Conservation (phyloP, 805 yeast genomes). For the Spathaspora boniae region DNA sequence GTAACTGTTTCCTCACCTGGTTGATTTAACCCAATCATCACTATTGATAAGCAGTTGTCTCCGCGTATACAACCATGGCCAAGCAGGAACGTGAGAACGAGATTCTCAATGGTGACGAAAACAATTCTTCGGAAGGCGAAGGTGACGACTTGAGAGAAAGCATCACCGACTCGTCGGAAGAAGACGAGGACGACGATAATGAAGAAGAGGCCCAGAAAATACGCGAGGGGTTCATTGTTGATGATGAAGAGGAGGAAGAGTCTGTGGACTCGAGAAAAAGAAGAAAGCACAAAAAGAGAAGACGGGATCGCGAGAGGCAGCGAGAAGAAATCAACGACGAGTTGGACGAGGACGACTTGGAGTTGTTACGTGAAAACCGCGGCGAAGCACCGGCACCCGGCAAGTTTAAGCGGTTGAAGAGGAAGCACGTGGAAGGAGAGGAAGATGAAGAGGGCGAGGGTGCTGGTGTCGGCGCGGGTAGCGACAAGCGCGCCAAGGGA, state of each 20-base stretch:
- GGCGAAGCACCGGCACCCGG: constrained; percentile 58
- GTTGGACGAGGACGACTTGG: constrained; percentile 93
- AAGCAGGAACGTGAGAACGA: constrained; percentile 35
- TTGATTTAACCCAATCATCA: too few relatives aligned
- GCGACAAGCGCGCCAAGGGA: constrained; percentile 24
- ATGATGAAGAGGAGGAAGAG: constrained; percentile 75
- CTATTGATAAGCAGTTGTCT: too few relatives aligned
- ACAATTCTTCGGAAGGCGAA: constrained; percentile 31
- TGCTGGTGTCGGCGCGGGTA: constrained; percentile 2
- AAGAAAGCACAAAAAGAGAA: constrained; percentile 31
- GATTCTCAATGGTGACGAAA: constrained; percentile 30
- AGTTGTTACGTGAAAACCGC: constrained; percentile 83
- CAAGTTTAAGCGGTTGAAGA: constrained; percentile 78
- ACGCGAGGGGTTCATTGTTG: constrained; percentile 91
- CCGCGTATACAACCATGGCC: constrained; percentile 21
- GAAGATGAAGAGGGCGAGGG: constrained; percentile 28
- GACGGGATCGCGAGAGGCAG: constrained; percentile 33
- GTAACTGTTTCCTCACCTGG: too few relatives aligned
- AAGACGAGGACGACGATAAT: constrained; percentile 82
- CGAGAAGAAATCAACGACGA: constrained; percentile 58
- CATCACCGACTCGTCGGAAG: constrained; percentile 65
- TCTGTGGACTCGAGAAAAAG: constrained; percentile 20
- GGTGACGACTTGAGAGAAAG: constrained; percentile 32
- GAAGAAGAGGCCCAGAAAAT: constrained; percentile 84
- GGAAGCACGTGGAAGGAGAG: constrained; percentile 45